Base-by-base conservation (phyloP, 1,284 basidiomycete genomes). In the Moesziomyces aphidis region DNA sequence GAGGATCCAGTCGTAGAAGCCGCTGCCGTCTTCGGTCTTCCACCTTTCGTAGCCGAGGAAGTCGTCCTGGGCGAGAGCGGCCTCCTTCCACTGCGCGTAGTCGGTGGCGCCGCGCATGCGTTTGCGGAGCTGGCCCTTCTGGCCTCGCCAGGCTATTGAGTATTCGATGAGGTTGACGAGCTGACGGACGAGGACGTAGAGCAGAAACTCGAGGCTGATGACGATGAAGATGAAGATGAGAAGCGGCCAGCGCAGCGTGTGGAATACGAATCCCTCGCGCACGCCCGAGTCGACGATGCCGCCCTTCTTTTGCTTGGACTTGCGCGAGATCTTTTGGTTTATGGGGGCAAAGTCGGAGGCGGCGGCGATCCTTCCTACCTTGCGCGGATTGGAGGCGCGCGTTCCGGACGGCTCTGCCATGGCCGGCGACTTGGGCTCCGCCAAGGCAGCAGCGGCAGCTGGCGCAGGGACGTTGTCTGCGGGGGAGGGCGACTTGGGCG, bases 131-230 rank as follows among this genome's bases (percentile, higher is more conserved):
- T 88, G 85, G 5, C 93, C 93, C 81, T 94, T 95, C 61, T 90
- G 87, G 7, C 96, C 95, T 60, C 93, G 87, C 92, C 94, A 93
- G 91, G 82, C 56, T 7, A 71, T 54, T 13, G 76, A 53, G 44
- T 66, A 81, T 49, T 84, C 83, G 61, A 81, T 75, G 15, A 82
- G 39, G 44, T 83, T 83, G 55, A 97, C 96, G 19, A 95, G 83
- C 85, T 98, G 95, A 43, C 96, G 89, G 50, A 94, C 93, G 26
- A 93, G 74, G 45, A 98, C 90, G 82, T 98, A 87, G 34, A 92
- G 86, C 17, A 92, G 87, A 81, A 99, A 98, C 85, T 98, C 93
- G 31, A 89, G 87, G 34, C 90, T 88, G 74, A 99, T 97, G 85
- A 96, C 89, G 5, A 91, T 59, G 76, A 95, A 94, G 56, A 99